Base-by-base conservation (phyloP, 225 moss, liverwort and hornwort species). In the Marchantia paleacea region DNA sequence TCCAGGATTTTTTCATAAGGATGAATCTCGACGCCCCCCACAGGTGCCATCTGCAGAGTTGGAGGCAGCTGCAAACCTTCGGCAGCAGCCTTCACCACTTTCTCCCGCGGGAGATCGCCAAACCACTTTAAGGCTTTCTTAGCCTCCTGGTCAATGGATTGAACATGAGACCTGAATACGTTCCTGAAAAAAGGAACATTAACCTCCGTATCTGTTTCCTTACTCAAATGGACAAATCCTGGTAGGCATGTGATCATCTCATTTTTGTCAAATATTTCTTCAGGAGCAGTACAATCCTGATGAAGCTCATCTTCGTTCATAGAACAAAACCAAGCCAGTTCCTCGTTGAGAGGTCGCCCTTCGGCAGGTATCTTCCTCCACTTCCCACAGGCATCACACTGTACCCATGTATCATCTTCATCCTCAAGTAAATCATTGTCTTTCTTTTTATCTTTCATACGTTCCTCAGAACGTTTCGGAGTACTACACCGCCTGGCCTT, bases 351-450 rank as follows among this genome's bases (percentile, higher is more conserved):
- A 80, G 85, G 83, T 49, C 63, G 63, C 72, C 86, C 86, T 63
- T 80, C 93, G 66, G 79, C 75, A 68, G 93, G 92, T 31, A 97
- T 81, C 86, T 93, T 97, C 72, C 97, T 91, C 97, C 97, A 97
- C 88, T 97, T 97, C 64, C 90, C 92, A 76, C 97, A 97, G 65
- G 94, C 91, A 81, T 97, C 97, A 85, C 97, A 97, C 84, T 94
- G 97, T 64, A 88, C 92, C 97, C 97, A 97, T 60, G 80, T 83
- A 53, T 93, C 92, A 82, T 97, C 88, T 25, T 81, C 65, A 81
- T 78, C 88, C 78, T 81, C 20, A 68, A 85, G 52, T 54, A 53
- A 65, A 10, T 54, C 58, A 70, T 78, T 73, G 69, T 78, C 76
- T 22, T 81, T 78, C 28, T 50, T 50, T n/a, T 26, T 48, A 48